phyloP scores from a whole-genome alignment of 805 yeast genomes.

The Kazachstania taianensis region DNA sequence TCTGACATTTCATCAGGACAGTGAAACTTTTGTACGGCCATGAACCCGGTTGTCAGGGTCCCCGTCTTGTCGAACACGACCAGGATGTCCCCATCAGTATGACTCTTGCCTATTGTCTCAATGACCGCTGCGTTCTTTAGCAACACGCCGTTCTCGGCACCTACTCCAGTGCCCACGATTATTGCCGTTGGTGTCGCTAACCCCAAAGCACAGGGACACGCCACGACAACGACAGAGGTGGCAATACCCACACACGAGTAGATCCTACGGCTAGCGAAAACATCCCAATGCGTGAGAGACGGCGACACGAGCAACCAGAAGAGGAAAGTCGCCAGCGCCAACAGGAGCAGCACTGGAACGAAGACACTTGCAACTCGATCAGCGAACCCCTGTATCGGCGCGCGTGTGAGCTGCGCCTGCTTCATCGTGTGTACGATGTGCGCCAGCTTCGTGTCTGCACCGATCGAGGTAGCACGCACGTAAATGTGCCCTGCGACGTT shows the following conservation, averaged over 20 bases:
- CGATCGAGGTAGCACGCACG: conserved; percentile 59
- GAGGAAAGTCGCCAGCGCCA: conserved; percentile 58
- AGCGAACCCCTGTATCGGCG: conserved; percentile 85
- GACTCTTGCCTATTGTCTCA: conserved; percentile 55
- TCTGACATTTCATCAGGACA: conserved; percentile 34
- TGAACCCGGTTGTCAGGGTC: conserved; percentile 77
- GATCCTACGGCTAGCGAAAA: conserved; percentile 12
- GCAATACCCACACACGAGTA: conserved; percentile 56
- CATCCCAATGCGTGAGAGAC: neutral
- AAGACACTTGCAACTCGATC: conserved; percentile 78
- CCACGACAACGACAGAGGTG: conserved; percentile 89
- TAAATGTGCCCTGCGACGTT: conserved; percentile 69
- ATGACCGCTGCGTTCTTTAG: conserved; percentile 89
- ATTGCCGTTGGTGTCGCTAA: conserved; percentile 97
- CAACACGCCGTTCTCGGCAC: conserved; percentile 79
- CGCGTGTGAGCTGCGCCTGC: conserved; percentile 78
- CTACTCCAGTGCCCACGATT: conserved; percentile 98
- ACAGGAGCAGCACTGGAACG: conserved; percentile 60
- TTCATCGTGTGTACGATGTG: conserved; percentile 80
- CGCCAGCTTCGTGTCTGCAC: conserved; percentile 76
- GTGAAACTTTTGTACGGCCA: conserved; percentile 36
- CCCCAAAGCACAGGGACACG: conserved; percentile 98
- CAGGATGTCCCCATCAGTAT: conserved; percentile 30
- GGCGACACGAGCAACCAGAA: conserved; percentile 39
- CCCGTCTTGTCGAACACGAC: conserved; percentile 89